Conservation (phyloP, 768 basidiomycete genomes). For the Candolleomyces efflorescens region DNA sequence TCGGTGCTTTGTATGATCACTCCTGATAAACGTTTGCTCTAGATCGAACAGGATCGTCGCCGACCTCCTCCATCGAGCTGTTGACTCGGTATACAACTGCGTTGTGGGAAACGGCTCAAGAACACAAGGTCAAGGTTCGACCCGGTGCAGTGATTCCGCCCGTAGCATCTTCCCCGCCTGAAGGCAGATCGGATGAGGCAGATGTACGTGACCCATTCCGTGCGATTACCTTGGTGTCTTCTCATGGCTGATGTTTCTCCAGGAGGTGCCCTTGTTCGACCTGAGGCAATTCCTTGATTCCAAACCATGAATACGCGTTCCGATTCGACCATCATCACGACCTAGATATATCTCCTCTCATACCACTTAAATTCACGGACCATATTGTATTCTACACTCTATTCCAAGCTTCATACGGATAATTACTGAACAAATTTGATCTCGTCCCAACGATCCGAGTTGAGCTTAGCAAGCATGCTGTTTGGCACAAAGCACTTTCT, state of each 20-base stretch:
- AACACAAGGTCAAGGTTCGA: conserved; percentile 41
- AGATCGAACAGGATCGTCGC: conserved; percentile 50
- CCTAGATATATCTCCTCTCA: neutral
- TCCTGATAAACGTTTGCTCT: neutral
- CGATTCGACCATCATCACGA: neutral
- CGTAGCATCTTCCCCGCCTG: neutral
- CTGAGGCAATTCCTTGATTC: conserved; percentile 47
- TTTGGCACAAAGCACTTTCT: conserved; percentile 46
- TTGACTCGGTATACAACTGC: conserved; percentile 61
- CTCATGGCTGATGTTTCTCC: conserved; percentile 1
- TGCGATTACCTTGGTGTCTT: neutral
- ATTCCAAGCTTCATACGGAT: neutral
- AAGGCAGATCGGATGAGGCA: conserved; percentile 26
- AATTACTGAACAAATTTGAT: conserved; percentile 42
- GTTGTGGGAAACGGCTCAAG: conserved; percentile 55
- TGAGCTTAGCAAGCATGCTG: conserved; percentile 42
- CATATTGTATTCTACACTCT: too few relatives aligned
- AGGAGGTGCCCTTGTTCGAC: conserved; percentile 52
- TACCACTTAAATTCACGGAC: neutral
- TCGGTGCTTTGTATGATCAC: neutral
- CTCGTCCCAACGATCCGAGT: conserved; percentile 64
- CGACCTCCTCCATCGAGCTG: conserved; percentile 61
- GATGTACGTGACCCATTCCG: conserved; percentile 30
- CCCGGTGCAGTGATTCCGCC: conserved; percentile 48
- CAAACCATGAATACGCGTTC: conserved; percentile 31